Percentiles rank a stretch among this genome's conserved stretches.
phyloP scores from a whole-genome alignment of 306 rosid species.

The Sicyos baderoa region DNA sequence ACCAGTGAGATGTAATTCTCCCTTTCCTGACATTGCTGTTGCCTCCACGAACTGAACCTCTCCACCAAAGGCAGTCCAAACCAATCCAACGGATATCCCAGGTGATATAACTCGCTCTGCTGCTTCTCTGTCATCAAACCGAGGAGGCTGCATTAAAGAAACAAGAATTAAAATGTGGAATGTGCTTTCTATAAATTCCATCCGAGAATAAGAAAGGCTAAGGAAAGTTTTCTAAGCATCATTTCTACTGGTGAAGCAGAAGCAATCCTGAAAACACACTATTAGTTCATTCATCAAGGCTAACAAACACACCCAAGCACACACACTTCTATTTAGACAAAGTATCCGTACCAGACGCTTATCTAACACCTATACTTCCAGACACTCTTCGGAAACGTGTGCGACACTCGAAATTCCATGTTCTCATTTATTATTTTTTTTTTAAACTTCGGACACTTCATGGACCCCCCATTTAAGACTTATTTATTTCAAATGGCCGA shows the following conservation, averaged over 20 bases:
- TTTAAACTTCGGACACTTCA: too few relatives aligned
- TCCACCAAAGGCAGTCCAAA: conserved; percentile 96
- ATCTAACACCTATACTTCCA: too few relatives aligned
- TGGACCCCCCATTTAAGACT: too few relatives aligned
- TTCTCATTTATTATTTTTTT: too few relatives aligned
- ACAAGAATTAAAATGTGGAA: neutral
- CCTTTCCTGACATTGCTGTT: conserved; percentile 81
- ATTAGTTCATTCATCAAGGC: conserved; percentile 13
- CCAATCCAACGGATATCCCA: conserved; percentile 86
- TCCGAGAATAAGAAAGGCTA: conserved; percentile 8
- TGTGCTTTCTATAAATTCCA: neutral
- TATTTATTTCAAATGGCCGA: too few relatives aligned
- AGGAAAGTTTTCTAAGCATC: neutral
- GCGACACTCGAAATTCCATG: too few relatives aligned
- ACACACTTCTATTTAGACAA: too few relatives aligned
- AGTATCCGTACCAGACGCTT: too few relatives aligned
- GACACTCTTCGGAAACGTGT: too few relatives aligned
- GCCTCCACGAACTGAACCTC: conserved; percentile 99
- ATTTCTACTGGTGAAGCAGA: conserved; percentile 2
- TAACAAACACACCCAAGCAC: neutral
- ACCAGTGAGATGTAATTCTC: conserved; percentile 92
- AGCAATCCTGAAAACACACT: conserved; percentile 3
- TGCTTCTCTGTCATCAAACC: conserved; percentile 76
- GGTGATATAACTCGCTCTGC: conserved; percentile 78
- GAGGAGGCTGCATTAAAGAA: conserved; percentile 68